A percentile compares a stretch with the other conserved stretches of the same genome.
phyloP scores from a whole-genome alignment of 176 grass and related monocot species.

The Luzula sylvatica region DNA sequence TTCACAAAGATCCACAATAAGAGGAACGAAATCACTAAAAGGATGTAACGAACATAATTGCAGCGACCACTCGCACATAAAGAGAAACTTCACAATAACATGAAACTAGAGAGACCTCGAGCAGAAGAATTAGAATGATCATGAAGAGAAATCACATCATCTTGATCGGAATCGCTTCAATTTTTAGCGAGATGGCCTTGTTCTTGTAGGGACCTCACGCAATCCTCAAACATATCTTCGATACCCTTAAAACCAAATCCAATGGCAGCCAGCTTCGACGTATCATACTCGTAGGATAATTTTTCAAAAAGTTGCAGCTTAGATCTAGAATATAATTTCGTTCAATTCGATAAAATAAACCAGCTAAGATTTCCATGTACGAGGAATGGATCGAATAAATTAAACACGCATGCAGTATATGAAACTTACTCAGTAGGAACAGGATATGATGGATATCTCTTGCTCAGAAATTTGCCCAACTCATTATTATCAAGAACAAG shows the following conservation, averaged over 20 bases:
- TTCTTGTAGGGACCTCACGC: constrained; percentile 31
- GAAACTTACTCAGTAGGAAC: constrained; percentile 30
- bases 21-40: too few species aligned
- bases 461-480: constrained; percentile 28
- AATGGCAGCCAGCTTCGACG: constrained; percentile 41
- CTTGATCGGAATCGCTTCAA: too few species aligned
- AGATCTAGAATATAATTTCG: constrained; percentile 26
- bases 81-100: too few species aligned
- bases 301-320: constrained; percentile 34
- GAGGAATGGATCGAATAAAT: too few species aligned
- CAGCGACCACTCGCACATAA: too few species aligned
- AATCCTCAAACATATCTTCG: constrained; percentile 73
- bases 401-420: constrained; percentile 43
- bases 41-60: too few species aligned
- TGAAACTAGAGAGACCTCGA: too few species aligned
- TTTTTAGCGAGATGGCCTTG: constrained; percentile 39
- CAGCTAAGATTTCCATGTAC: too few species aligned
- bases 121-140: too few species aligned
- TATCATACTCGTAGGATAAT: constrained; percentile 43
- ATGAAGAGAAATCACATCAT: too few species aligned
- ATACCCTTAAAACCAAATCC: constrained; percentile 49
- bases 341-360: too few species aligned
- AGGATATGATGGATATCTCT: constrained; percentile 72
- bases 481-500: constrained; percentile 35
- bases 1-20: too few species aligned